Evolutionary conservation across 176 grass and related monocot genomes (phyloP).

Genomic region (Puya raimondii): DNA sequence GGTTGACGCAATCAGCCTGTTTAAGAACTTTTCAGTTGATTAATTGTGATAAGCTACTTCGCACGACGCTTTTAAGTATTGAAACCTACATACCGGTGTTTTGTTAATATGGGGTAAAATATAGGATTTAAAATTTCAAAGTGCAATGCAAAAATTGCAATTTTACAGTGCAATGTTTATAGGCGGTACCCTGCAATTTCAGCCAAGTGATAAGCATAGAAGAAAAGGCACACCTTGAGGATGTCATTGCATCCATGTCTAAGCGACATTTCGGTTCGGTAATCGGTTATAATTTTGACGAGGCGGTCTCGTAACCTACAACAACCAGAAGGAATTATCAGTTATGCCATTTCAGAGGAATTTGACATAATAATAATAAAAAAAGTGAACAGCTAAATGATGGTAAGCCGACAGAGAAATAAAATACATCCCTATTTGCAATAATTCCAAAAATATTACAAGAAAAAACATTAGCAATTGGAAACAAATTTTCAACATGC

Average conservation of each 20-base stretch:
- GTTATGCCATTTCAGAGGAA: not conserved
- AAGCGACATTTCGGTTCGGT: conserved; percentile 93
- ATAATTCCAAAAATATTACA: not conserved
- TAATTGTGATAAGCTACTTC: not conserved
- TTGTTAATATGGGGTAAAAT: too few species aligned
- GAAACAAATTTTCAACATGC: not conserved
- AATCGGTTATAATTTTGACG: conserved; percentile 95
- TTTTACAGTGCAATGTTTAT: too few species aligned
- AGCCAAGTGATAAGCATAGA: not conserved
- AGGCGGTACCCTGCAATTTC: too few species aligned
- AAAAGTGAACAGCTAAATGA: not conserved
- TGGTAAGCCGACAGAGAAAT: not conserved
- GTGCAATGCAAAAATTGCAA: too few species aligned
- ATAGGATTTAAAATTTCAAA: too few species aligned
- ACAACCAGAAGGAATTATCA: conserved; percentile 9
- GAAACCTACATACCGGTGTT: too few species aligned
- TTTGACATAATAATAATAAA: not conserved
- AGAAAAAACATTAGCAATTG: not conserved
- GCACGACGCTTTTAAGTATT: too few species aligned
- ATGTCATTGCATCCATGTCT: conserved; percentile 95
- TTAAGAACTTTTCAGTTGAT: conserved; percentile 13
- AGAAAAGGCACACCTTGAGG: conserved; percentile 49
- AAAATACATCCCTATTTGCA: not conserved
- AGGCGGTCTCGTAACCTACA: conserved; percentile 77
- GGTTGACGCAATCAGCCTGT: conserved; percentile 84